Evolutionary conservation across 108 stramenopile species (phyloP).

Genomic region (Pseudonitzschia multiseries): DNA sequence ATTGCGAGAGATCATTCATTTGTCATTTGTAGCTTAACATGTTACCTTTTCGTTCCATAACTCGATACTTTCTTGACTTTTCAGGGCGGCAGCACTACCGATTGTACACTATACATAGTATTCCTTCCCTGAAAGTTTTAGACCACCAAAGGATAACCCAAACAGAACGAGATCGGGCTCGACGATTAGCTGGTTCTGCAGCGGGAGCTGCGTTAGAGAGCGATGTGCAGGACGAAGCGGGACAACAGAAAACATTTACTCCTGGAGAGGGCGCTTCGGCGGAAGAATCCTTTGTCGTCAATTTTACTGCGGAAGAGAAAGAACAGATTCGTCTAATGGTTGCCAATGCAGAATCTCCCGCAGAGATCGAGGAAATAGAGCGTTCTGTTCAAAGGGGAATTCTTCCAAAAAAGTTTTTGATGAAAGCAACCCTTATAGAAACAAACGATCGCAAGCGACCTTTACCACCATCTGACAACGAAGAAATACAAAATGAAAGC

Average conservation of each 20-base stretch:
- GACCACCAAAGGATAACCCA: constrained; percentile 72
- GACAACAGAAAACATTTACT: constrained; percentile 65
- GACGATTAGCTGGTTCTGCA: constrained; percentile 71
- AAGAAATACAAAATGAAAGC: background rate
- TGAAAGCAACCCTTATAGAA: background rate
- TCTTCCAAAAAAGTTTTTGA: constrained; percentile 36
- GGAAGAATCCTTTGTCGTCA: constrained; percentile 66
- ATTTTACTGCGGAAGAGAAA: constrained; percentile 78
- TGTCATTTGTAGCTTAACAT: background rate
- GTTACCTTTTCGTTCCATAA: constrained; percentile 1
- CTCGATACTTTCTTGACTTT: background rate
- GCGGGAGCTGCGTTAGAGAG: constrained; percentile 84
- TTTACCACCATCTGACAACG: background rate
- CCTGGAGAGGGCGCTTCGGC: constrained; percentile 73
- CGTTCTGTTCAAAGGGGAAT: constrained; percentile 68
- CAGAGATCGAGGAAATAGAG: constrained; percentile 84
- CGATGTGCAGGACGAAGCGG: constrained; percentile 69
- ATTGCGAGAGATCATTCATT: too few relatives aligned
- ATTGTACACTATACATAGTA: constrained; percentile 53
- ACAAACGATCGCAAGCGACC: constrained; percentile 16
- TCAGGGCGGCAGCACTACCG: constrained; percentile 84
- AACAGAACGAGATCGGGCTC: constrained; percentile 72
- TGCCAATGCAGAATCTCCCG: constrained; percentile 66
- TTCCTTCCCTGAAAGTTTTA: constrained; percentile 74
- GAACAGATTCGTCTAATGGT: constrained; percentile 73